These are phyloP conservation scores for Tolypocladium pustulatum DNA, from an alignment of 2,329 filamentous ascomycete genomes.

Conservation along the genomic window DNA sequence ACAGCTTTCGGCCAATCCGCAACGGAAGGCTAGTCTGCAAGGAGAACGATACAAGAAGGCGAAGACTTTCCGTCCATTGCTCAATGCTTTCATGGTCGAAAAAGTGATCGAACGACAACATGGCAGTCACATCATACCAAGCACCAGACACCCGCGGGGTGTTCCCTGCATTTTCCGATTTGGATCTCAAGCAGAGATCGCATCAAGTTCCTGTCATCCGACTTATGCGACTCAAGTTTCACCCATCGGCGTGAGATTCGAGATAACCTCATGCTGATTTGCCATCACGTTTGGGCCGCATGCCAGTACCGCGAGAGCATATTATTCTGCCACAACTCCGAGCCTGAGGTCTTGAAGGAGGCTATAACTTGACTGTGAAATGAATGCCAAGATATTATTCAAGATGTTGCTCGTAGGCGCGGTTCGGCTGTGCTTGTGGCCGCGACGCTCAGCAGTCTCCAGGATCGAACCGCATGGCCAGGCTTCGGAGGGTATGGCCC, in stretches of 20 bases:
- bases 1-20: neutral
- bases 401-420: neutral
- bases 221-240: no score
- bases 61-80: neutral
- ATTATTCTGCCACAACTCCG: neutral
- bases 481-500: neutral
- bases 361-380: neutral
- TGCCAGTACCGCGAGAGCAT: neutral
- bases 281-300: no score
- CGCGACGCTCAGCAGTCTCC: neutral
- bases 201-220: neutral
- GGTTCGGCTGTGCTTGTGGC: neutral
- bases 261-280: no score
- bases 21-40: neutral
- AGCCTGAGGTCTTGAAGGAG: neutral
- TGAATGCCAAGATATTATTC: neutral
- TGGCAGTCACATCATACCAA: neutral
- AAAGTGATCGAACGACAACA: neutral
- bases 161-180: neutral
- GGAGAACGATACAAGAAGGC: conserved; percentile 4
- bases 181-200: neutral
- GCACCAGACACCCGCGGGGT: neutral
- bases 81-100: neutral
- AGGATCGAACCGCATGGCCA: neutral
- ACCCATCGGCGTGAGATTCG: neutral